Evolutionary conservation across 345 rosid genomes (phyloP), one percentile per base, ranked within the genome.

Genomic region (Xanthoceras sorbifolium): DNA sequence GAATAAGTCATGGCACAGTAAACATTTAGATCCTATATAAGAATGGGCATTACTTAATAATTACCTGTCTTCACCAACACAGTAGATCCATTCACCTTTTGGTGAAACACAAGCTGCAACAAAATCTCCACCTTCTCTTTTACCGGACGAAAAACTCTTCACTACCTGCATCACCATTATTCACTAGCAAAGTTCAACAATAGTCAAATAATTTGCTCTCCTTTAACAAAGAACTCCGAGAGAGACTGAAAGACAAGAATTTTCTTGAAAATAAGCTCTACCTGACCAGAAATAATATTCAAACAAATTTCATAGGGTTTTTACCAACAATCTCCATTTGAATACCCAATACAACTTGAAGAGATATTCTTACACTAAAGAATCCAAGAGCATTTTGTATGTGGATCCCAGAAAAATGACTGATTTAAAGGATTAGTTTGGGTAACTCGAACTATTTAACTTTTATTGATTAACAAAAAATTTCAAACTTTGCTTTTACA

Each of bases 91-190:
- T 82, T 93, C 98, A 25, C 98, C 98, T 86, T 96, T 96, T 3
- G 99, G 95, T 50, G 99, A 93, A 75, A 96, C 85, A 76, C 92
- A 88, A 44, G 98, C 99, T 66, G 97, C 94, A 67, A 87, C 89
- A 78, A 94, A 97, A 80, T 94, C 99, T 80, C 98, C 98, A 75
- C 95, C 99, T 83, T 94, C 95, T 81, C 92, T 88, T 88, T 92
- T 96, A 88, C 99, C 99, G 26, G 98, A 91, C 46, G 99, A 96
- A 82, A 97, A 92, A 76, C 98, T 96, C 89, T 92, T 97, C 83
- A 97, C 99, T 67, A 91, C 99, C 97, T 97, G 85, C 73, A 82
- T 38, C 59, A 69, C 15, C 55, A 63, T 57, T 59, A 74, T 67
- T 54, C 61, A 69, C 48, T 22, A 48, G 64, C 60, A 76, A 62